Percentiles rank a stretch among this genome's conserved stretches.
These are phyloP conservation scores for Stagonosporopsis rhizophila DNA, from an alignment of 2,329 filamentous ascomycete species.

Conservation along the genomic window DNA sequence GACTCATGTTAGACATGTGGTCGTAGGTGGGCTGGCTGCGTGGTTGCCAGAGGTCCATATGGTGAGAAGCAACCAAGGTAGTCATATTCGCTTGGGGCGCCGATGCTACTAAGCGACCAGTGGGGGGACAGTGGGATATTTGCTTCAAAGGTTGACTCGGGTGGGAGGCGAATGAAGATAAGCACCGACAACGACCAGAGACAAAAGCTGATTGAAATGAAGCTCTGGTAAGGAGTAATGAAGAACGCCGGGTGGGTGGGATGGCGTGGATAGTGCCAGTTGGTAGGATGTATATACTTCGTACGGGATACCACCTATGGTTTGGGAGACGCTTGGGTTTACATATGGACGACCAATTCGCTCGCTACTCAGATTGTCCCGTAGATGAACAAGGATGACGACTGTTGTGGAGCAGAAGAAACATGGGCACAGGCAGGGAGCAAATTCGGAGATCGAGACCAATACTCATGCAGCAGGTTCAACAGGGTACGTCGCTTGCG, in stretches of 20 bases:
- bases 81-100: conserved; percentile 43
- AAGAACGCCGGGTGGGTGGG: conserved; percentile 3
- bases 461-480: conserved; percentile 41
- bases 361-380: conserved; percentile 38
- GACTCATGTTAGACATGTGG: conserved; percentile 42
- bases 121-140: conserved; percentile 28
- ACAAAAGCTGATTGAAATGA: conserved; percentile 29
- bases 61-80: conserved; percentile 47
- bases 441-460: conserved; percentile 40
- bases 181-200: conserved; percentile 33
- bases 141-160: conserved; percentile 23
- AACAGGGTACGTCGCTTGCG: conserved; percentile 40
- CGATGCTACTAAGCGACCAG: conserved; percentile 19
- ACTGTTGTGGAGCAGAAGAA: conserved; percentile 41
- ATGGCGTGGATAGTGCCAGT: conserved; percentile 40
- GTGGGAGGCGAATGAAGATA: conserved; percentile 27
- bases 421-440: conserved; percentile 41
- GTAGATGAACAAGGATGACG: conserved; percentile 44
- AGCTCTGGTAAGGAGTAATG: not conserved
- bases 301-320: conserved; percentile 27
- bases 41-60: conserved; percentile 45
- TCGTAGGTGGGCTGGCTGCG: conserved; percentile 40
- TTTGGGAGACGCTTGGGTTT: conserved; percentile 43
- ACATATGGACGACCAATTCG: conserved; percentile 43
- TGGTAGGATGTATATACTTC: conserved; percentile 40